Conservation (phyloP, 805 yeast genomes). For the Metschnikowia dekortorum region DNA sequence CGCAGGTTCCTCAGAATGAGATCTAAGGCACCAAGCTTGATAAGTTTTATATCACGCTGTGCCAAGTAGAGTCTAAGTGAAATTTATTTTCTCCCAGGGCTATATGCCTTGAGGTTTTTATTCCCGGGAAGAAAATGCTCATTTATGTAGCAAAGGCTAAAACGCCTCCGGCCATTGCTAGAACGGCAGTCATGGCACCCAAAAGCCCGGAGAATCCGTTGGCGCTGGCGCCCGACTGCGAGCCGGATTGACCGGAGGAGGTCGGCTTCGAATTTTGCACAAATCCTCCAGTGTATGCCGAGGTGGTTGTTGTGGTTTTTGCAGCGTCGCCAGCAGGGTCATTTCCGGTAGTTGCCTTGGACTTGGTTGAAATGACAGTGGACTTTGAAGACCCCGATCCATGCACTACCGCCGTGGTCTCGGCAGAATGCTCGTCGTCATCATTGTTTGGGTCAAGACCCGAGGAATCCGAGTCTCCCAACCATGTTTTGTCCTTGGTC, state of each 20-base stretch:
- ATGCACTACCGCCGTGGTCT: conserved; percentile 10
- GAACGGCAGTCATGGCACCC: conserved; percentile 7
- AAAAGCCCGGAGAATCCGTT: conserved; percentile 1
- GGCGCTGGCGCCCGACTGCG: conserved; percentile 6
- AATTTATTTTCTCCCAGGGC: neutral
- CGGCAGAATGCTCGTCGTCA: conserved; percentile 17
- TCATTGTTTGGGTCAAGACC: conserved; percentile 58
- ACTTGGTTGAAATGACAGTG: conserved; percentile 15
- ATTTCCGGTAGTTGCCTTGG: conserved; percentile 11
- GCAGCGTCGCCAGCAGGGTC: conserved; percentile 7
- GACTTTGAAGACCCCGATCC: conserved; percentile 17
- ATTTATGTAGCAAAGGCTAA: conserved; percentile 3
- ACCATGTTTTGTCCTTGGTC: conserved; percentile 56
- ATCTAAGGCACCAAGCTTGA: too few relatives aligned
- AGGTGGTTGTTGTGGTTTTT: conserved; percentile 14
- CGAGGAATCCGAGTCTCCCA: conserved; percentile 57
- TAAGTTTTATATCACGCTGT: too few relatives aligned
- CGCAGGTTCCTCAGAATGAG: neutral
- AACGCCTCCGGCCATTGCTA: conserved; percentile 7
- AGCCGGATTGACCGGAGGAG: neutral
- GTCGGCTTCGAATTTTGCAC: conserved; percentile 24
- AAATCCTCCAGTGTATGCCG: conserved; percentile 33
- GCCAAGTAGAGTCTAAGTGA: neutral
- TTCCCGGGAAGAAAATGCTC: neutral
- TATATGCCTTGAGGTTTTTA: neutral